Evolutionary conservation across 768 basidiomycete species (phyloP).

Genomic region (Leccinum fibrillosum): DNA sequence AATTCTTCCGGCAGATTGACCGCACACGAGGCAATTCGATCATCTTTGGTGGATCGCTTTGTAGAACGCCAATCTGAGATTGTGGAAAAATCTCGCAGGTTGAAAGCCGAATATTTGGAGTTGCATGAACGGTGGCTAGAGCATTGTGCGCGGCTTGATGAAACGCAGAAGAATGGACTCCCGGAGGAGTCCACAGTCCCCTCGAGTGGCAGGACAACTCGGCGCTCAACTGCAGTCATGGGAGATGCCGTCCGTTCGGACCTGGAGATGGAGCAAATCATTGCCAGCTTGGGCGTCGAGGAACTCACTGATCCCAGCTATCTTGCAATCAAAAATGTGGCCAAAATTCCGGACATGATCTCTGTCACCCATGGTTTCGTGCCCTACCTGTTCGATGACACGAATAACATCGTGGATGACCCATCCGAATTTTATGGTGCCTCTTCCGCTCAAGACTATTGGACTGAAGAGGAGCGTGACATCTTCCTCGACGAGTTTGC

Average conservation of each 20-base stretch:
- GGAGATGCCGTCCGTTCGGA: slow-evolving; percentile 93
- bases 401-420: slow-evolving; percentile 75
- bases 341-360: slow-evolving; percentile 89
- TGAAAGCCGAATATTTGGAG: slow-evolving; percentile 64
- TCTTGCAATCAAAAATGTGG: slow-evolving; percentile 82
- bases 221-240: slow-evolving; percentile 65
- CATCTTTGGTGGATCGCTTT: slow-evolving; percentile 54
- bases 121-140: slow-evolving; percentile 71
- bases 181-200: slow-evolving; percentile 37
- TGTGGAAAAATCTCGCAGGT: slow-evolving; percentile 49
- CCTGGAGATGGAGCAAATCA: slow-evolving; percentile 95
- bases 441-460: slow-evolving; percentile 72
- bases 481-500: slow-evolving; percentile 81
- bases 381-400: slow-evolving; percentile 75
- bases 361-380: slow-evolving; percentile 60
- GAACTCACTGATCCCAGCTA: slow-evolving; percentile 91
- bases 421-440: slow-evolving; percentile 76
- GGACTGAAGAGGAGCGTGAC: slow-evolving; percentile 83
- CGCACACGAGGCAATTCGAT: slow-evolving; percentile 39
- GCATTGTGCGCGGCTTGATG: slow-evolving; percentile 69
- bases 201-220: slow-evolving; percentile 59
- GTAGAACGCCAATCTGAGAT: slow-evolving; percentile 48
- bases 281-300: slow-evolving; percentile 89
- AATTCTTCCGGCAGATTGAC: slow-evolving; percentile 35
- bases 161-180: slow-evolving; percentile 33